Conservation (phyloP, 2,329 filamentous ascomycete species). For the Diaporthe batatas region DNA sequence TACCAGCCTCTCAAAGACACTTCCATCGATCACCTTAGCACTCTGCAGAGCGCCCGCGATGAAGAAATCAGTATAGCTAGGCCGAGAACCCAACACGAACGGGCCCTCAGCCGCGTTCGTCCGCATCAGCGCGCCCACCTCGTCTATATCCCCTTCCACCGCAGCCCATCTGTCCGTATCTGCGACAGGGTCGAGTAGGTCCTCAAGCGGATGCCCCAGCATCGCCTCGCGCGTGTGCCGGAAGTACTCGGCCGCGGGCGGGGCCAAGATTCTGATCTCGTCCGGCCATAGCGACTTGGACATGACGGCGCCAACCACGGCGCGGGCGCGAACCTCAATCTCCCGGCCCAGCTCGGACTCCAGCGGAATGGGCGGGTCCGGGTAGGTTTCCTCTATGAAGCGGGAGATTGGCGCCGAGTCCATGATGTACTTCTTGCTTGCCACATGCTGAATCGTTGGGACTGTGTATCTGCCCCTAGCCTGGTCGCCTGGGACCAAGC, state of each 20-base stretch:
- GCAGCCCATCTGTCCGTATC: conserved; percentile 3
- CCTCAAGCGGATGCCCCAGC: not conserved
- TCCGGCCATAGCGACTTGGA: conserved; percentile 53
- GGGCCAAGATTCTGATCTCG: conserved; percentile 54
- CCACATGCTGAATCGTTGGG: conserved; percentile 56
- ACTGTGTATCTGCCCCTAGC: conserved; percentile 53
- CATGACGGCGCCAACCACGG: conserved; percentile 47
- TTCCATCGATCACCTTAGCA: not conserved
- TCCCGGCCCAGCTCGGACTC: not conserved
- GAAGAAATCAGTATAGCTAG: conserved; percentile 14
- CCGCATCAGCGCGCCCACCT: conserved; percentile 3
- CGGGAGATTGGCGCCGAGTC: conserved; percentile 55
- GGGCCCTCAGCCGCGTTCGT: conserved; percentile 9
- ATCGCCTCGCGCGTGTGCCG: conserved; percentile 52
- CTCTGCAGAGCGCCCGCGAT: not conserved
- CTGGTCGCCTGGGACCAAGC: not conserved
- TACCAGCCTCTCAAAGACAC: not conserved
- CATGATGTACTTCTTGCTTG: conserved; percentile 56
- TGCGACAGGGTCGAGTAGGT: conserved; percentile 3
- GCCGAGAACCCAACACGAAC: not conserved
- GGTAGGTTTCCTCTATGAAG: conserved; percentile 57
- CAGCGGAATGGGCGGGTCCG: conserved; percentile 49
- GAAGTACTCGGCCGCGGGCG: conserved; percentile 54
- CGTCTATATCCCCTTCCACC: not conserved
- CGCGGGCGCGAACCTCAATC: not conserved